phyloP scores from a whole-genome alignment of 2,329 filamentous ascomycete genomes.

The Falciphora oryzae region DNA sequence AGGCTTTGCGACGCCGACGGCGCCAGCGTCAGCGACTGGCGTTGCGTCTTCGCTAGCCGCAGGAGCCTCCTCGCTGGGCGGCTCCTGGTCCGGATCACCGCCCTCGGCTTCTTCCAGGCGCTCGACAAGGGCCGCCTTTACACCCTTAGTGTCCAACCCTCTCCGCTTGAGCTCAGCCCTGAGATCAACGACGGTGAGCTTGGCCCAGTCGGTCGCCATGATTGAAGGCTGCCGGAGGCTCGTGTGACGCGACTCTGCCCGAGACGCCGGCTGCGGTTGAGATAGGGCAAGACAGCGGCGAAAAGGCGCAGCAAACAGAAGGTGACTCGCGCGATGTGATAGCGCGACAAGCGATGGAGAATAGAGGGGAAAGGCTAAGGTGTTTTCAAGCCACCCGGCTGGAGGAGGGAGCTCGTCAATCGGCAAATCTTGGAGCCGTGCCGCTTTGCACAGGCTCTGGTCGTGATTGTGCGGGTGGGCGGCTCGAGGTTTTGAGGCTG shows the following conservation, averaged over 20 bases:
- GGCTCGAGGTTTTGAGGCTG: not conserved
- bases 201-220: constrained; percentile 47
- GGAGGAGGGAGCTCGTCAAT: not conserved
- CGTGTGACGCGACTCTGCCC: constrained; percentile 5
- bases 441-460: not conserved
- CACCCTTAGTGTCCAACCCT: constrained; percentile 61
- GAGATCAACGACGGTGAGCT: constrained; percentile 68
- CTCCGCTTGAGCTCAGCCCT: constrained; percentile 69
- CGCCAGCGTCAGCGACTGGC: not conserved
- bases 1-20: not conserved
- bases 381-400: not conserved
- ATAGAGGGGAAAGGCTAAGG: not conserved
- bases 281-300: not conserved
- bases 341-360: not conserved
- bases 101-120: constrained; percentile 37
- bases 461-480: not conserved
- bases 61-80: not conserved
- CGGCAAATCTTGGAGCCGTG: not conserved
- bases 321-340: not conserved
- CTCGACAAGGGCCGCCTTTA: constrained; percentile 67
- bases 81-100: constrained; percentile 12
- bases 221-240: constrained; percentile 13
- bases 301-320: not conserved
- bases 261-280: not conserved
- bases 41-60: not conserved